Evolutionary conservation across 768 basidiomycete species (phyloP).

Genomic region (Pisolithus tinctorius): DNA sequence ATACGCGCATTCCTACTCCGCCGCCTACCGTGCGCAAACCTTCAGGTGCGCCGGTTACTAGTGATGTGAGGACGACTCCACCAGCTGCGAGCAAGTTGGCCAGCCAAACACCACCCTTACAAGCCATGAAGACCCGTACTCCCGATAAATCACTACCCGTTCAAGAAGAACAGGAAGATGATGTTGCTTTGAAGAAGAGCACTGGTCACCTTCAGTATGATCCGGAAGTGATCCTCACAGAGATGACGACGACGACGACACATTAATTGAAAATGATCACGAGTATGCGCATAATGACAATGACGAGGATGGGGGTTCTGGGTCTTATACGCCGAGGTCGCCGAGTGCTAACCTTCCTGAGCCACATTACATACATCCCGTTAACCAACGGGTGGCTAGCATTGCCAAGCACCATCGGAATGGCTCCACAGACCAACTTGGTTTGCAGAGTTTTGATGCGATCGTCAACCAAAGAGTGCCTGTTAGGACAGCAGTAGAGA

Average conservation of each 20-base stretch:
- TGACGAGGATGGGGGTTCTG: conserved; percentile 44
- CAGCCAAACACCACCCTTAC: conserved; percentile 51
- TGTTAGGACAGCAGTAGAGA: conserved; percentile 20
- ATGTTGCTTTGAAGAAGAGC: conserved; percentile 34
- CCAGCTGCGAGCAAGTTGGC: conserved; percentile 32
- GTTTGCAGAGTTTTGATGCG: conserved; percentile 53
- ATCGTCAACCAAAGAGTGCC: conserved; percentile 43
- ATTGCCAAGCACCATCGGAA: conserved; percentile 47
- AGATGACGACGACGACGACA: conserved; percentile 43
- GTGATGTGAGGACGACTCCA: conserved; percentile 26
- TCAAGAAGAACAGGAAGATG: conserved; percentile 72
- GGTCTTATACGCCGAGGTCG: conserved; percentile 61
- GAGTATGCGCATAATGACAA: conserved; percentile 29
- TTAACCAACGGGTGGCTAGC: conserved; percentile 25
- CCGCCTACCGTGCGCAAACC: conserved; percentile 22
- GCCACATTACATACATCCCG: conserved; percentile 25
- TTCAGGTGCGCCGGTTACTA: conserved; percentile 12
- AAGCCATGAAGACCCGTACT: conserved; percentile 46
- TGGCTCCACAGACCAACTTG: conserved; percentile 56
- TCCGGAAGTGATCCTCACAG: conserved; percentile 29
- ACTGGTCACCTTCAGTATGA: conserved; percentile 35
- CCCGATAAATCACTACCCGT: conserved; percentile 71
- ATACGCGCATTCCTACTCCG: conserved; percentile 24
- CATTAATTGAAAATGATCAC: conserved; percentile 36
- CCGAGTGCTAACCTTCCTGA: conserved; percentile 58